Conservation (phyloP, 768 basidiomycete species). For the Strobilomyces dryophilus region DNA sequence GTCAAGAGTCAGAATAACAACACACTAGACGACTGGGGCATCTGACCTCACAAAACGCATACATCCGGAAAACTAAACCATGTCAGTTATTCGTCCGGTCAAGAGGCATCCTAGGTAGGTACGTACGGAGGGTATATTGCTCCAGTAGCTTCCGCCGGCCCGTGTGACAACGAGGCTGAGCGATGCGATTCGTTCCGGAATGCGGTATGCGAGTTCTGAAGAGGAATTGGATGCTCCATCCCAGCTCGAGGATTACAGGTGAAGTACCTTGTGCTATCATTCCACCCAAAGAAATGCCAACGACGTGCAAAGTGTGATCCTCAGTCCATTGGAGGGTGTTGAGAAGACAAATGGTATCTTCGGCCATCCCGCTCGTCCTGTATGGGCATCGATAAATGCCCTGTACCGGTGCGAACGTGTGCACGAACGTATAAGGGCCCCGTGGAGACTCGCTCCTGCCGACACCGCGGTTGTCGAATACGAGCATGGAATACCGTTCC, state of each 20-base stretch:
- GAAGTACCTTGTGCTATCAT: constrained; percentile 75
- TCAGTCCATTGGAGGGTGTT: constrained; percentile 70
- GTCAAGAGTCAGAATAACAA: constrained; percentile 2
- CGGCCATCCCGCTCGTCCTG: constrained; percentile 76
- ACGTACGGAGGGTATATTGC: constrained; percentile 63
- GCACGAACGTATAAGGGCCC: constrained; percentile 72
- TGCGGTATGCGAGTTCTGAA: constrained; percentile 62
- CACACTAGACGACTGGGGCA: not conserved
- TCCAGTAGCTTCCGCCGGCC: constrained; percentile 53
- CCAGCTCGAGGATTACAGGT: not conserved
- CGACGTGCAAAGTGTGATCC: constrained; percentile 58
- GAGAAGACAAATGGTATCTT: constrained; percentile 63
- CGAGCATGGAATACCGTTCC: constrained; percentile 55
- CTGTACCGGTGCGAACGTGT: not conserved
- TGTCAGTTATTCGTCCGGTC: not conserved
- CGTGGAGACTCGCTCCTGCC: constrained; percentile 68
- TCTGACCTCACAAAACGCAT: constrained; percentile 33
- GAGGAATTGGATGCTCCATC: not conserved
- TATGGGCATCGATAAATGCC: not conserved
- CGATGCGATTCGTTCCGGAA: constrained; percentile 63
- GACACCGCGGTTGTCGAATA: constrained; percentile 84
- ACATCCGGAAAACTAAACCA: constrained; percentile 38
- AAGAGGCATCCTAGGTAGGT: not conserved
- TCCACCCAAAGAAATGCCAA: constrained; percentile 77
- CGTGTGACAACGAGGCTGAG: constrained; percentile 68